Percentiles rank a stretch among this genome's conserved stretches.
phyloP scores from a whole-genome alignment of 176 grass and related monocot species.

The Bolboschoenus planiculmis region DNA sequence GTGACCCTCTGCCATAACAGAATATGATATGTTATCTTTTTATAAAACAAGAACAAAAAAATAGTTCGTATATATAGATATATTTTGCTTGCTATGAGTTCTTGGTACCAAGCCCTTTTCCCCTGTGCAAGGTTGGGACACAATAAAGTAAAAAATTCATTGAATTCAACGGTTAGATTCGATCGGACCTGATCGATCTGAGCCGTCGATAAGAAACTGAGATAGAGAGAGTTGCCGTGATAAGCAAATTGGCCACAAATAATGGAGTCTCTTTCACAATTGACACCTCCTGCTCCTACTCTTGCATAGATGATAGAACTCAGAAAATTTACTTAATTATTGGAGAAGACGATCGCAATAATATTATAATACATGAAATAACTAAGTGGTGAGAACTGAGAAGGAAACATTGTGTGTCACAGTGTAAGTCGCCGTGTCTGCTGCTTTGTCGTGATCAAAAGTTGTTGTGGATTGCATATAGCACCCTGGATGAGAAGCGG shows the following conservation, averaged over 20 bases:
- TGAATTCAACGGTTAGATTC: too few species aligned
- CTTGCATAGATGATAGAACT: neutral
- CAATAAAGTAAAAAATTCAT: neutral
- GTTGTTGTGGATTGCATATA: too few species aligned
- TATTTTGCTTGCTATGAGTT: neutral
- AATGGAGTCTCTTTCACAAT: neutral
- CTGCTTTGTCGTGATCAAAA: too few species aligned
- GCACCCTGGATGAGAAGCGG: too few species aligned
- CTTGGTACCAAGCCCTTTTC: neutral
- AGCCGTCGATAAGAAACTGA: too few species aligned
- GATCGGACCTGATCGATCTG: too few species aligned
- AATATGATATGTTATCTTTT: slow-evolving; percentile 24
- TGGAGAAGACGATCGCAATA: too few species aligned
- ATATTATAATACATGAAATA: too few species aligned
- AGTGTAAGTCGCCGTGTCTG: too few species aligned
- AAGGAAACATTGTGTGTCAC: too few species aligned
- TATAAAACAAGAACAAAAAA: slow-evolving; percentile 13
- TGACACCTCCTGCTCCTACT: neutral
- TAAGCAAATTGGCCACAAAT: neutral
- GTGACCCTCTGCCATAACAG: slow-evolving; percentile 22
- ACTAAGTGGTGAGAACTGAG: too few species aligned
- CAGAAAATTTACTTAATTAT: neutral
- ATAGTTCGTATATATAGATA: neutral
- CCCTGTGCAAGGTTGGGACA: neutral
- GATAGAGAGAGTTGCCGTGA: neutral